These are phyloP conservation scores for Cucurbita argyrosperma DNA, from an alignment of 306 rosid species.

Conservation along the genomic window DNA sequence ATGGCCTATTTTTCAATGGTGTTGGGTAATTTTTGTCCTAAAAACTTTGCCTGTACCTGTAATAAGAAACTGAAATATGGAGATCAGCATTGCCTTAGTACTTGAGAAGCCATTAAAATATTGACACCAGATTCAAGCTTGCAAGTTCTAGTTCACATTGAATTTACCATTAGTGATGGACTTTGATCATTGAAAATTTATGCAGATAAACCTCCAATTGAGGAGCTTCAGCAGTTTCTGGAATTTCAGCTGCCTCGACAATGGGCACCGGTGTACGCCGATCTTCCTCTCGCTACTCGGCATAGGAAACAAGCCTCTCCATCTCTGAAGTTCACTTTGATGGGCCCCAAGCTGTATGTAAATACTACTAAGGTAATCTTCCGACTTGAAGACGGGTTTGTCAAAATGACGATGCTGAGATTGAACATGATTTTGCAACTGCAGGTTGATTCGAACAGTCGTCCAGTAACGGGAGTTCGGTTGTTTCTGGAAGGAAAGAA, in stretches of 20 bases:
- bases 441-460: constrained; percentile 56
- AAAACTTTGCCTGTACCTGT: not conserved
- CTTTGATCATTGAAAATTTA: constrained; percentile 10
- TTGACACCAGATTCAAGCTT: not conserved
- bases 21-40: not conserved
- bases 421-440: not conserved
- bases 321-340: constrained; percentile 57
- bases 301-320: constrained; percentile 45
- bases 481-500: constrained; percentile 74
- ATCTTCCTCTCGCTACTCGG: constrained; percentile 60
- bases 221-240: constrained; percentile 80
- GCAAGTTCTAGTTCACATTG: not conserved
- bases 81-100: not conserved
- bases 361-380: constrained; percentile 59
- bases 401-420: not conserved
- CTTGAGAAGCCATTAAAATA: not conserved
- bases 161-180: not conserved
- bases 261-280: constrained; percentile 87
- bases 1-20: not conserved
- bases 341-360: constrained; percentile 86
- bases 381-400: not conserved
- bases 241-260: constrained; percentile 83
- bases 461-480: constrained; percentile 76
- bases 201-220: constrained; percentile 82
- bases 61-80: not conserved